A percentile compares a stretch with the other conserved stretches of the same genome.
phyloP scores from a whole-genome alignment of 2,329 filamentous ascomycete species.

The Endocalyx cinctus region DNA sequence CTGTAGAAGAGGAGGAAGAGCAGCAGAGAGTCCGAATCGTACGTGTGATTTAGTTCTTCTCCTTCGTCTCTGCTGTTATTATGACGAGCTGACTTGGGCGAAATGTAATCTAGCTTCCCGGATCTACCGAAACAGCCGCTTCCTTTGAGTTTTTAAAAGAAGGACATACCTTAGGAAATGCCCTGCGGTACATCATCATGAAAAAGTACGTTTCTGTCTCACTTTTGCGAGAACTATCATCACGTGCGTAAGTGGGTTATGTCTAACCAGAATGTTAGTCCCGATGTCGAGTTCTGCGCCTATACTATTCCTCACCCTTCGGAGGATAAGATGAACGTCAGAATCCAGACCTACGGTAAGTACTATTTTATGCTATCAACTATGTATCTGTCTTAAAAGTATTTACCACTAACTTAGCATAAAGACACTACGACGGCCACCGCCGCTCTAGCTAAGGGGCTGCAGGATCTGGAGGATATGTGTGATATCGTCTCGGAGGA shows the following conservation, averaged over 20 bases:
- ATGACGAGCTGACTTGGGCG: too few species aligned
- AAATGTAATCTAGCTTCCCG: conserved; percentile 68
- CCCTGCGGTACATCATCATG: conserved; percentile 92
- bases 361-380: too few species aligned
- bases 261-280: conserved; percentile 63
- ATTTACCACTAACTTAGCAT: conserved; percentile 5
- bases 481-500: conserved; percentile 94
- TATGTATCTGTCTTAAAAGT: too few species aligned
- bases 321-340: conserved; percentile 92
- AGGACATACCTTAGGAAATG: conserved; percentile 93
- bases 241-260: too few species aligned
- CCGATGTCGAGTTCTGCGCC: conserved; percentile 94
- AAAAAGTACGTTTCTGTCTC: conserved; percentile 84
- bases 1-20: conserved; percentile 45
- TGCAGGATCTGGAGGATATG: conserved; percentile 82
- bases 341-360: conserved; percentile 95
- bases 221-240: too few species aligned
- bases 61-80: too few species aligned
- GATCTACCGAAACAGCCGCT: conserved; percentile 79
- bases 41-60: conserved; percentile 19
- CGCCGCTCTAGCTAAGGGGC: conserved; percentile 83
- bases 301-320: conserved; percentile 97
- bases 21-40: conserved; percentile 60
- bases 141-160: conserved; percentile 94
- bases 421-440: conserved; percentile 75